Evolutionary conservation across 1,284 basidiomycete species (phyloP), one percentile per base, ranked within the genome.

Genomic region (Kwoniella shivajii): DNA sequence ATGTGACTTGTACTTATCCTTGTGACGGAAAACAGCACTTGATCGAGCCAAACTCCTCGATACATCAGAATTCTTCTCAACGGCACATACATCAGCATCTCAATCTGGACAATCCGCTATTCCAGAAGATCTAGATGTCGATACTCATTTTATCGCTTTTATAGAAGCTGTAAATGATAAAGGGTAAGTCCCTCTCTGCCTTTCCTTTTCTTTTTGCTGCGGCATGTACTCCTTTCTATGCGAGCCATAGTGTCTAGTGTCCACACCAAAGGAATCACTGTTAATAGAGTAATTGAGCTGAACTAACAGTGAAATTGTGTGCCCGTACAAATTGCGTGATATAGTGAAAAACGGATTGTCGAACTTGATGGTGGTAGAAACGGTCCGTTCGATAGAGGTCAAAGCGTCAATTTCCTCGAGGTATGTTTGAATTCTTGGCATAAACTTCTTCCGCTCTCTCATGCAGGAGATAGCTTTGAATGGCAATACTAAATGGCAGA

Each of bases 121-220:
- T 4, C 79, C 80, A 6, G 77, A 85, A 22, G 72, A 74, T 20
- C 61, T 73, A 3, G 81, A 89, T 47, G 88, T 88, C 1, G 82
- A 90, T 65, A 80, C 90, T 18, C 92, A 94, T 77, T 94, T 92
- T 67, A 88, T 88, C 4, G 86, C 87, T 65, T 95, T 94, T 69
- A 84, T 94, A 37, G 82, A 83, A 63, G 88, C 86, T 0, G 61
- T 70, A 44, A 74, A 66, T 43, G 65, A 57, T 38, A 63, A 74
- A 7, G 71, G 66, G 61, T 73, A 59, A 56, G 74, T 63, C 20
- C 27, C 27, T 31, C 9, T 42, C 13, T 20, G 27, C n/a, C 26
- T 42, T 13, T 29, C 6, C 14, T n/a, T 39, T 18, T 22, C 9
- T 6, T 10, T 20, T 10, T n/a, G 7, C n/a, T n/a, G n/a, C n/a